phyloP scores from a whole-genome alignment of 768 basidiomycete species.

The Boletus rufocinnamomeus region DNA sequence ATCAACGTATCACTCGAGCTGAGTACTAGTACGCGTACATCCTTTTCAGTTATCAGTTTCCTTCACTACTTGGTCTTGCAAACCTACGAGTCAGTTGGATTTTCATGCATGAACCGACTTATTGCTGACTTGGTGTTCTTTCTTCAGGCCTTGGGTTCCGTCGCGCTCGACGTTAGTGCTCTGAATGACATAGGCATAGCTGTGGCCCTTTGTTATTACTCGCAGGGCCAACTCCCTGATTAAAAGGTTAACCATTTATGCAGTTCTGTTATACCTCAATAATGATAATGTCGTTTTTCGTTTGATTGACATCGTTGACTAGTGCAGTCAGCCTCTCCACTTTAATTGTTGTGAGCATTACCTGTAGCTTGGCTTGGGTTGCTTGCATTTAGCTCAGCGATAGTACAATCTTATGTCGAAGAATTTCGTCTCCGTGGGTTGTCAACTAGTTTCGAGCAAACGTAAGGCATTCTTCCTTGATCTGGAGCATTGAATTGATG shows the following conservation, averaged over 20 bases:
- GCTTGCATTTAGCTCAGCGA: not conserved
- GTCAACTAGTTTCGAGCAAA: constrained; percentile 68
- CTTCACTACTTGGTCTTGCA: constrained; percentile 43
- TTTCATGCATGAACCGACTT: not conserved
- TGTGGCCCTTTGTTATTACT: constrained; percentile 51
- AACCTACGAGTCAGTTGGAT: constrained; percentile 44
- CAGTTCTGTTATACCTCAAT: constrained; percentile 36
- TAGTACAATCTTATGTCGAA: constrained; percentile 57
- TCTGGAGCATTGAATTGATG: constrained; percentile 1
- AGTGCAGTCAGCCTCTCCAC: constrained; percentile 45
- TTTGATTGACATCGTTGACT: constrained; percentile 5
- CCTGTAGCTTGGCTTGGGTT: not conserved
- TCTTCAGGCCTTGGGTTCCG: constrained; percentile 46
- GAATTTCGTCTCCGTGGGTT: constrained; percentile 60
- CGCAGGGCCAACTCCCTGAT: constrained; percentile 61
- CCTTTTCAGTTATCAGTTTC: constrained; percentile 40
- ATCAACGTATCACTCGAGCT: not conserved
- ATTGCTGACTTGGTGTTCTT: not conserved
- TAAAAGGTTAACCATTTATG: constrained; percentile 55
- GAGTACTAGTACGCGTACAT: not conserved
- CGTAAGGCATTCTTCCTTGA: constrained; percentile 40
- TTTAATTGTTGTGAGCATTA: constrained; percentile 51
- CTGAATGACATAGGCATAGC: constrained; percentile 55
- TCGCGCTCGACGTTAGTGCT: constrained; percentile 51
- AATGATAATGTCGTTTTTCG: not conserved